Evolutionary conservation across 176 grass and related monocot genomes (phyloP).

Genomic region (Triticum timopheevii): DNA sequence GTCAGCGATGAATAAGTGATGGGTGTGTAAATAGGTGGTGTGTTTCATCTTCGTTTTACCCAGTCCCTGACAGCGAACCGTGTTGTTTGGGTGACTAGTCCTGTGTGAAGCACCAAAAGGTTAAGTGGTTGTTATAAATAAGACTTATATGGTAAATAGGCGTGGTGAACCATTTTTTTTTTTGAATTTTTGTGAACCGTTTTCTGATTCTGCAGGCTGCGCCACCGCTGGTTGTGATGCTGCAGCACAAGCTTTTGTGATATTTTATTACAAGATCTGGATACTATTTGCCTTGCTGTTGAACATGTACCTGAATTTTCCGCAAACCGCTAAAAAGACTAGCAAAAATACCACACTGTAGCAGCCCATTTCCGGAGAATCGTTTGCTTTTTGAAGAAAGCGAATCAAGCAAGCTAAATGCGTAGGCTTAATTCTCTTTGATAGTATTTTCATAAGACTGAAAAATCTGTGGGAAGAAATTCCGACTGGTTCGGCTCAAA

Average conservation of each 20-base stretch:
- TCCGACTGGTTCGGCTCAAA: too few relatives aligned
- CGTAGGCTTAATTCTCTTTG: too few relatives aligned
- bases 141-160: slow-evolving; percentile 19
- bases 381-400: not conserved
- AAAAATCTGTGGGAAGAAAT: too few relatives aligned
- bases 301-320: not conserved
- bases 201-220: slow-evolving; percentile 16
- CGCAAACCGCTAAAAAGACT: not conserved
- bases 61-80: slow-evolving; percentile 1
- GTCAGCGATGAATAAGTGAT: slow-evolving; percentile 40
- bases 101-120: slow-evolving; percentile 20
- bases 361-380: not conserved
- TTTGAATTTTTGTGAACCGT: not conserved
- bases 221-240: slow-evolving; percentile 2
- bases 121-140: slow-evolving; percentile 15
- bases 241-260: not conserved
- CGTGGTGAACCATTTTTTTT: not conserved
- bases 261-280: not conserved
- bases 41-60: not conserved
- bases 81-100: slow-evolving; percentile 44
- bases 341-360: not conserved
- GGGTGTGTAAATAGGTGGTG: slow-evolving; percentile 49
- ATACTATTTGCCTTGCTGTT: not conserved
- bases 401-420: not conserved
- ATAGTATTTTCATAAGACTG: too few relatives aligned